Evolutionary conservation across 441 rosid genomes (phyloP).

Genomic region (Kokia cookei): DNA sequence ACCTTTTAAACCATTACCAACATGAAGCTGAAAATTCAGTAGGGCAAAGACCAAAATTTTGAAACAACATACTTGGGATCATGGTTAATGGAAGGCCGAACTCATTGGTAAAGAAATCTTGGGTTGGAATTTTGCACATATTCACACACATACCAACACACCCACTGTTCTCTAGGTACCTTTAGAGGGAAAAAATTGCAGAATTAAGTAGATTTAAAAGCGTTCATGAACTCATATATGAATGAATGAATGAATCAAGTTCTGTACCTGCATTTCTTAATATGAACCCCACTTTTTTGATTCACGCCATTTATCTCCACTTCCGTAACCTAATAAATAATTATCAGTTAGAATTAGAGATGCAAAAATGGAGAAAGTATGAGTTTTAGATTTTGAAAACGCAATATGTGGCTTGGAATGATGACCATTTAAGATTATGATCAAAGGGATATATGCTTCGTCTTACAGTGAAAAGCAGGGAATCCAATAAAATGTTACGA

Average conservation of each 20-base stretch:
- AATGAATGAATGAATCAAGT: not conserved
- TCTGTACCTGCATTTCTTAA: slow-evolving; percentile 82
- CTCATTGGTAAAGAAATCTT: slow-evolving; percentile 96
- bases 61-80: slow-evolving; percentile 61
- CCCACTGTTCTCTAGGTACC: slow-evolving; percentile 96
- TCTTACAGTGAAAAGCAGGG: not conserved
- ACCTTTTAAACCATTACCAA: not conserved
- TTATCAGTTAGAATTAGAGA: not conserved
- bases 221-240: not conserved
- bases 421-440: not conserved
- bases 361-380: not conserved
- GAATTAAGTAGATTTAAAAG: not conserved
- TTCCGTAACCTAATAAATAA: slow-evolving; percentile 55
- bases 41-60: not conserved
- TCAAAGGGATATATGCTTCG: not conserved
- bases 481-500: not conserved
- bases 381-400: not conserved
- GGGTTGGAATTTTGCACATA: slow-evolving; percentile 95
- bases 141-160: slow-evolving; percentile 96
- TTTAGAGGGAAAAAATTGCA: slow-evolving; percentile 14
- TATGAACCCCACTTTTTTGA: slow-evolving; percentile 87
- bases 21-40: not conserved
- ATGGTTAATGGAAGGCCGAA: slow-evolving; percentile 93
- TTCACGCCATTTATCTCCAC: slow-evolving; percentile 79
- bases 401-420: not conserved